phyloP scores from a whole-genome alignment of 2,329 filamentous ascomycete species.

The Arthrinium phaeospermum region DNA sequence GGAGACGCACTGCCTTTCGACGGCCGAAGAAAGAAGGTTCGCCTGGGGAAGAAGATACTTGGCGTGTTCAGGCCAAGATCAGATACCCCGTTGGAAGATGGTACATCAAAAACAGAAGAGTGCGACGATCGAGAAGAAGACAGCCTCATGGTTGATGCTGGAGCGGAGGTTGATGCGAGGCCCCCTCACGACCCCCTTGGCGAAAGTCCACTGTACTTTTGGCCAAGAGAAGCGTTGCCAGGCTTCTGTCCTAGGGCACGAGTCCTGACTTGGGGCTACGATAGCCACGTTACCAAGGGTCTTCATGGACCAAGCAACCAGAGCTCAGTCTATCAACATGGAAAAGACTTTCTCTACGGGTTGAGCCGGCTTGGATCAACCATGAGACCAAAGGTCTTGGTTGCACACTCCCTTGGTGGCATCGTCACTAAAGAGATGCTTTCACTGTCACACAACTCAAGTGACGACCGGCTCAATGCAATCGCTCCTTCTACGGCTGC shows the following conservation, averaged over 20 bases:
- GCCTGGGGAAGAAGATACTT: no score
- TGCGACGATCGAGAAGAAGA: no score
- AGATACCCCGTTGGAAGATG: no score
- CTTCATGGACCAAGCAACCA: neutral
- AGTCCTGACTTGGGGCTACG: slow-evolving; percentile 14
- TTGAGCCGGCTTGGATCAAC: neutral
- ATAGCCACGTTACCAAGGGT: slow-evolving; percentile 7
- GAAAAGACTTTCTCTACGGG: neutral
- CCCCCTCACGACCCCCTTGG: no score
- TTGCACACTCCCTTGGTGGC: neutral
- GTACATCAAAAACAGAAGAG: no score
- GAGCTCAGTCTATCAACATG: neutral
- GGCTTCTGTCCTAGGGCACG: neutral
- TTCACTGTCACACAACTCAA: neutral
- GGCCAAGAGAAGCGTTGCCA: neutral
- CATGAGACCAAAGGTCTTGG: neutral
- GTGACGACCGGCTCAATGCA: neutral
- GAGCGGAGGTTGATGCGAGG: no score
- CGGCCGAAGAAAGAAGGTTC: no score
- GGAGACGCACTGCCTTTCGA: no score
- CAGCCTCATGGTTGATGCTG: neutral
- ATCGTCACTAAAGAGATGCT: neutral
- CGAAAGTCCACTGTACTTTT: neutral
- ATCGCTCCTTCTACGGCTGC: slow-evolving; percentile 22
- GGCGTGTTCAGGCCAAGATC: no score